Evolutionary conservation across 805 yeast genomes (phyloP), one percentile per base, ranked within the genome.

Genomic region (Metschnikowia reukaufii): DNA sequence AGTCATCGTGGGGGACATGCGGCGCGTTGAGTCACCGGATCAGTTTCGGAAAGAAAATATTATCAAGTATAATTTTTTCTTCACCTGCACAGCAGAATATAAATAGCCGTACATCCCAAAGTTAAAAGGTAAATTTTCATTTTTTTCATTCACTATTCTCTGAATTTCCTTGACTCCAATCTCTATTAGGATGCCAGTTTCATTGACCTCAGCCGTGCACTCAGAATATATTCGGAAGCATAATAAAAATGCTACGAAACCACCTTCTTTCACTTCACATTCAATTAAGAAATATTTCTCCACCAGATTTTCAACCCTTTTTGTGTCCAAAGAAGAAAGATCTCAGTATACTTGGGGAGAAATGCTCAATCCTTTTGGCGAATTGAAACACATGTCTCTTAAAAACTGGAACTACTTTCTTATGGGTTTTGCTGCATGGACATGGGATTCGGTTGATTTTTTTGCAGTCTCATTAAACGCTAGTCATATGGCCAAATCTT

Each of bases 361-460:
- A 18, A 32, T 41, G 30, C 35, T 45, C 20, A 45, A 45, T 20
- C 94, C 95, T 1, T 62, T 86, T 18, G 51, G 49, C 2, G 54
- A 43, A 19, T 47, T 55, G 47, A 36, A 27, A 12, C 52, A 47
- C 38, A 51, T 55, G 57, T 29, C 59, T 6, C 44, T 16, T 38
- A 44, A 39, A 23, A 50, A 83, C 56, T 82, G 86, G 86, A 37
- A 43, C 35, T 77, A 73, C 63, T 79, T 81, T 57, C 33, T 64
- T 17, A 63, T 78, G 36, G 86, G 83, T 0, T 78, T 79, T 52
- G 58, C 67, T 44, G 81, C 79, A 19, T 82, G 87, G 87, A 70
- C 83, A 3, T 77, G 82, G 78, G 87, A 82, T 65, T 82, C 86
- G 4, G 73, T 81, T 58, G 87, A 82, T 63, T 83, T 77, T 59